Conservation (phyloP, 176 grass and related monocot genomes). For the Aegilops umbellulata region DNA sequence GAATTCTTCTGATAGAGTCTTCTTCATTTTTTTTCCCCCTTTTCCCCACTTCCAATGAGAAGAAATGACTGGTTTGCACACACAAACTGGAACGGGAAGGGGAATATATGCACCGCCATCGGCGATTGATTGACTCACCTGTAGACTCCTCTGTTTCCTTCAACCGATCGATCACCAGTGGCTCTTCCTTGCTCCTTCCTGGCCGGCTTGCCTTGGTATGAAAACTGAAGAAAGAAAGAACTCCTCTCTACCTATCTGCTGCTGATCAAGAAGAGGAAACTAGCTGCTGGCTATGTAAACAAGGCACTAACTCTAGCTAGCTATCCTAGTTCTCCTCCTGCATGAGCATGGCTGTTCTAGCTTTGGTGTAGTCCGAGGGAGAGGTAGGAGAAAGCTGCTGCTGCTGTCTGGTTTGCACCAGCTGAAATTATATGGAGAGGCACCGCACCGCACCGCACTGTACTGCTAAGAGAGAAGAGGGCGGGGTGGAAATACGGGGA, state of each 20-base stretch:
- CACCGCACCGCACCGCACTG: neutral
- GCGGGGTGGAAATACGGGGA: slow-evolving; percentile 22
- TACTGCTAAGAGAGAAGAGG: slow-evolving; percentile 17
- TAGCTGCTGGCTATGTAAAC: slow-evolving; percentile 25
- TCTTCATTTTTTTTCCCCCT: neutral
- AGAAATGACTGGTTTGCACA: neutral
- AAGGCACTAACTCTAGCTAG: slow-evolving; percentile 7
- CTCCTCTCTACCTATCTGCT: slow-evolving; percentile 9
- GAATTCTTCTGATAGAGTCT: neutral
- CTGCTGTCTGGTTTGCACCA: slow-evolving; percentile 12
- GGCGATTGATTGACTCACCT: slow-evolving; percentile 39
- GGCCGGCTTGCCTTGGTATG: neutral
- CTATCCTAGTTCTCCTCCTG: slow-evolving; percentile 21
- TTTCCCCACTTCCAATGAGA: neutral
- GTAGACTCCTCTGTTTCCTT: neutral
- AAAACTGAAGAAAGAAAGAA: neutral
- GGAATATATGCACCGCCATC: neutral
- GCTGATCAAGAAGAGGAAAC: slow-evolving; percentile 28
- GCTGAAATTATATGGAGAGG: slow-evolving; percentile 34
- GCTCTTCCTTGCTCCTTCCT: neutral
- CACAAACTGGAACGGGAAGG: neutral
- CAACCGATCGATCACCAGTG: neutral
- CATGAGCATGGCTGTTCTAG: slow-evolving; percentile 14
- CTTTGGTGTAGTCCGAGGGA: neutral
- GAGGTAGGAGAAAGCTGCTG: slow-evolving; percentile 15